Evolutionary conservation across 140 eudicot genomes (phyloP).

Genomic region (Anethum foeniculum): DNA sequence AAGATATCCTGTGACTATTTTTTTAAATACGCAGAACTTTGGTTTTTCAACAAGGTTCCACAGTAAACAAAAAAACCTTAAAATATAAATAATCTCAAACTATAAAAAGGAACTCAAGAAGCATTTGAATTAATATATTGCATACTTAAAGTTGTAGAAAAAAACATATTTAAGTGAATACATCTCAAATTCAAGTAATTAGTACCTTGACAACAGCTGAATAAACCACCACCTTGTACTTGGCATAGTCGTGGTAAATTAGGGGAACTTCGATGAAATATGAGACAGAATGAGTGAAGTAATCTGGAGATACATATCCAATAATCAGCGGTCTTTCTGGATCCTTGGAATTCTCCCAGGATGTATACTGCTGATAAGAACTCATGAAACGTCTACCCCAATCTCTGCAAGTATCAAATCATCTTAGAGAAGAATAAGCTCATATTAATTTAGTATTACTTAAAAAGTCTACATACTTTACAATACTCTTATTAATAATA

Average conservation of each 20-base stretch:
- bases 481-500: neutral
- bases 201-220: slow-evolving; percentile 96
- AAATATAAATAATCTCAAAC: neutral
- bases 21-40: neutral
- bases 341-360: slow-evolving; percentile 88
- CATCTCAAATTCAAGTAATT: neutral
- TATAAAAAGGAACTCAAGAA: neutral
- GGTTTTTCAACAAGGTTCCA: neutral
- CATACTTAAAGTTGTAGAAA: neutral
- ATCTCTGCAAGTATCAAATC: slow-evolving; percentile 48
- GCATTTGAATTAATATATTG: neutral
- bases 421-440: slow-evolving; percentile 11
- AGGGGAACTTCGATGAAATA: slow-evolving; percentile 96
- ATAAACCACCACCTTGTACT: slow-evolving; percentile 79
- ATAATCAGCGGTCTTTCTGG: slow-evolving; percentile 85
- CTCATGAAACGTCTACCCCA: slow-evolving; percentile 94
- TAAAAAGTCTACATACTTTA: neutral
- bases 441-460: neutral
- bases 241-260: slow-evolving; percentile 63
- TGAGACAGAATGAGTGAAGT: slow-evolving; percentile 94
- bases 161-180: neutral
- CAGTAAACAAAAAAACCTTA: neutral
- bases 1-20: slow-evolving; percentile 1
- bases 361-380: slow-evolving; percentile 59
- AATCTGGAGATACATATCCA: slow-evolving; percentile 97